Conservation (phyloP, 306 rosid species). For the Acacia melanoxylon region DNA sequence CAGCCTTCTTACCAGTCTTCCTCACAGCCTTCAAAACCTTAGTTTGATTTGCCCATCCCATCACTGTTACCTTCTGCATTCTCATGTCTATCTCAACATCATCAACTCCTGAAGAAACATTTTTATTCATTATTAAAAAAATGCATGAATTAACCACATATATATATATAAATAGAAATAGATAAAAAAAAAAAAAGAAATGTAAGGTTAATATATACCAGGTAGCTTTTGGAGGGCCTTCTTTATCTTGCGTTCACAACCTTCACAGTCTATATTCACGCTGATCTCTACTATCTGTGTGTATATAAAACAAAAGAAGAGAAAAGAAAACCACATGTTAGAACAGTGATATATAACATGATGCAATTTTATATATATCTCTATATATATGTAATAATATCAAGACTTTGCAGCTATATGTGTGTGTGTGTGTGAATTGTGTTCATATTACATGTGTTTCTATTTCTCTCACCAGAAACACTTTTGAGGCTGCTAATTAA, state of each 20-base stretch:
- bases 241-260: conserved; percentile 65
- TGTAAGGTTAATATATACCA: conserved; percentile 34
- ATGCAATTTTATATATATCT: not conserved
- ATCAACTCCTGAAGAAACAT: conserved; percentile 52
- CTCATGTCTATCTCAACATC: conserved; percentile 54
- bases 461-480: too few species aligned
- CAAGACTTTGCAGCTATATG: not conserved
- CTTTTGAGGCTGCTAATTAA: not conserved
- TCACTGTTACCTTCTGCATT: conserved; percentile 79
- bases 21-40: conserved; percentile 61
- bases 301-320: not conserved
- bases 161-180: not conserved
- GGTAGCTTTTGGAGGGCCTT: conserved; percentile 56
- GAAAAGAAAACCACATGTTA: not conserved
- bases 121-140: not conserved
- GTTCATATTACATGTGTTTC: not conserved
- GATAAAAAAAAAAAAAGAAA: not conserved
- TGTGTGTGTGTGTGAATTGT: not conserved
- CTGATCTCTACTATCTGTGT: conserved; percentile 60
- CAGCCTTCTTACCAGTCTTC: conserved; percentile 66
- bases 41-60: conserved; percentile 66
- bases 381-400: too few species aligned
- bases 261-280: conserved; percentile 71
- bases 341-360: not conserved
- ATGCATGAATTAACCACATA: not conserved